Conservation (phyloP, 768 basidiomycete genomes). For the Suillus discolor region DNA sequence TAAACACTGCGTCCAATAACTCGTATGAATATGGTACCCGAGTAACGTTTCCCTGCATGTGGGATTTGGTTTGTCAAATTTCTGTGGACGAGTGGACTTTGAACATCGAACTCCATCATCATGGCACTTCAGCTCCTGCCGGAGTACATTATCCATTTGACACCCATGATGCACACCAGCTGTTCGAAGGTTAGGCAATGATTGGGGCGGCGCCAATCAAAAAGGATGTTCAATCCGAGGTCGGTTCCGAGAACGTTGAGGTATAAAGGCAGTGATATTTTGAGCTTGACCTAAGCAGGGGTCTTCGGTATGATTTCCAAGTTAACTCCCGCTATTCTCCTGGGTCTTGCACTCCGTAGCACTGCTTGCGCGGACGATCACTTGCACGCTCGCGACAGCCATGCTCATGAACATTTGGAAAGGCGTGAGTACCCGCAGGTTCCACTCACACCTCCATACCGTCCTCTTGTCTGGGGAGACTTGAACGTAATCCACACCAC, state of each 20-base stretch:
- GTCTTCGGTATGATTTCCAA: constrained; percentile 9
- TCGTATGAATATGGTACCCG: too few relatives aligned
- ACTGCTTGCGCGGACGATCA: constrained; percentile 23
- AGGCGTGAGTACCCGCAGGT: constrained; percentile 42
- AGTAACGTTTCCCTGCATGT: too few relatives aligned
- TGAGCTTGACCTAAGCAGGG: not conserved
- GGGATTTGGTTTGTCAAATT: not conserved
- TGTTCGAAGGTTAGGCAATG: too few relatives aligned
- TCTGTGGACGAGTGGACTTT: not conserved
- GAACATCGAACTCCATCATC: not conserved
- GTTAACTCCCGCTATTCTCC: constrained; percentile 18
- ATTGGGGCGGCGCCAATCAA: not conserved
- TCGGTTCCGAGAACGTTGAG: not conserved
- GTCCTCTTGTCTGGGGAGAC: constrained; percentile 83
- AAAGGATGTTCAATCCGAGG: not conserved
- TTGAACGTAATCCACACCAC: constrained; percentile 88
- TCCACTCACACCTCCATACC: constrained; percentile 56
- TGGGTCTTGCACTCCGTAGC: constrained; percentile 13
- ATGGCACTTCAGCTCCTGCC: not conserved
- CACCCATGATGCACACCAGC: too few relatives aligned
- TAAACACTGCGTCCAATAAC: too few relatives aligned
- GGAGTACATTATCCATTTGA: too few relatives aligned
- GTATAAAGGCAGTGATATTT: not conserved
- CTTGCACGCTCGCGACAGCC: constrained; percentile 22
- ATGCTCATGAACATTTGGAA: constrained; percentile 33